Evolutionary conservation across 2,329 filamentous ascomycete species (phyloP), one percentile per base, ranked within the genome.

Genomic region (Huntiella omanensis): DNA sequence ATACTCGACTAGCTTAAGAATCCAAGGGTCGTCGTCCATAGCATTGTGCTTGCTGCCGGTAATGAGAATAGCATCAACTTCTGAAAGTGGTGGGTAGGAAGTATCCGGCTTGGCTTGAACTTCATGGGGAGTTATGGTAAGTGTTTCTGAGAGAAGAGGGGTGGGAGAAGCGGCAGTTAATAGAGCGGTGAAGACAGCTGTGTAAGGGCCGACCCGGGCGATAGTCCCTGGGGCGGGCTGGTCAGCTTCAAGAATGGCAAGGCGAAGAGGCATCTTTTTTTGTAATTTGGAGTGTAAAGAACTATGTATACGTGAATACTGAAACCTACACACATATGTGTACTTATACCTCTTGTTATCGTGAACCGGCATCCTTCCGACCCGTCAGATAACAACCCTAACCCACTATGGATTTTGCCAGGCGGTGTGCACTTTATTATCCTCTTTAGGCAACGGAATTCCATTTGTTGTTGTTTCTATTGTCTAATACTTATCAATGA

Each of bases 211-310:
- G 61, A 81, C 86, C 55, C 74, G 74, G 47, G 69, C 69, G 46
- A 72, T 64, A 34, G 80, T 73, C 38, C 70, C 62, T 1, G 75
- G 71, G 43, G 81, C 67, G 1, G 85, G 85, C 1, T 74, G 82
- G 62, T 94, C 88, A 66, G 83, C 80, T 68, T 94, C 84, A 54
- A 96, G 77, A 54, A 96, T 72, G 41, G 87, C 86, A 61, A 95
- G 80, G 47, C 83, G 80, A 54, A 88, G 64, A 28, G 73, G 73
- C 48, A 50, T 50, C 32, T 37, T 40, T n/a, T n/a, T 12, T 17
- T 2, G 34, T 28, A n/a, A 19, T 16, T 11, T 22, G 13, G n/a
- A 33, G 19, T 22, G 44, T 13, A 16, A 45, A 45, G 7, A 43
- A n/a, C 45, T 2, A 48, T 28, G 8, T 12, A 41, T 11, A 41